phyloP scores from a whole-genome alignment of 164 flowering plant genomes.

The Chloranthus sessilifolius region DNA sequence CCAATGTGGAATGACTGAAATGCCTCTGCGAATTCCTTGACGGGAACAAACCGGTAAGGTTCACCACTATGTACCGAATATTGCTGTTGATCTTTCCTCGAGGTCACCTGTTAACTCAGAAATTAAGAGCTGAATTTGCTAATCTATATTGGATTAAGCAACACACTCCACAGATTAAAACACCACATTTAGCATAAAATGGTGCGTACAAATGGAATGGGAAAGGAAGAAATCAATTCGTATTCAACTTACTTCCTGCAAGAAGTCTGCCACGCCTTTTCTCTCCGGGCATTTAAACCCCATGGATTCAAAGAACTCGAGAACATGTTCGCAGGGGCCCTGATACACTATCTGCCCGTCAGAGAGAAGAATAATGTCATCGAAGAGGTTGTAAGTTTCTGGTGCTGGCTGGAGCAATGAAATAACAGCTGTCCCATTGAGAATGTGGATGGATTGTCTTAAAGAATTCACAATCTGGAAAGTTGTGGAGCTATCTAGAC shows the following conservation, averaged over 20 bases:
- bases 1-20: constrained; percentile 45
- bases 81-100: constrained; percentile 66
- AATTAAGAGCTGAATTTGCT: too few species aligned
- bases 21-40: constrained; percentile 39
- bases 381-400: constrained; percentile 68
- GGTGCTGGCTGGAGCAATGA: constrained; percentile 87
- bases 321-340: constrained; percentile 60
- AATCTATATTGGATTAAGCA: too few species aligned
- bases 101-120: constrained; percentile 43
- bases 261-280: constrained; percentile 33
- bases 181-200: too few species aligned
- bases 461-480: constrained; percentile 65
- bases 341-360: constrained; percentile 71
- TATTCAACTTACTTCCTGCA: constrained; percentile 30
- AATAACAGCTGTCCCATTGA: constrained; percentile 55
- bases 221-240: too few species aligned
- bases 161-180: too few species aligned
- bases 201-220: too few species aligned
- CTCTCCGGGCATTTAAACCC: constrained; percentile 35
- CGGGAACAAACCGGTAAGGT: constrained; percentile 37
- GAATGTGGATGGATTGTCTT: constrained; percentile 45
- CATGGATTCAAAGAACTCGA: constrained; percentile 48
- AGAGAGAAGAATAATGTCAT: constrained; percentile 65
- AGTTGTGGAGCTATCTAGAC: constrained; percentile 61
- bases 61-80: constrained; percentile 42